Base-by-base conservation (phyloP, 2,329 filamentous ascomycete genomes). In the Aciculosporium take region DNA sequence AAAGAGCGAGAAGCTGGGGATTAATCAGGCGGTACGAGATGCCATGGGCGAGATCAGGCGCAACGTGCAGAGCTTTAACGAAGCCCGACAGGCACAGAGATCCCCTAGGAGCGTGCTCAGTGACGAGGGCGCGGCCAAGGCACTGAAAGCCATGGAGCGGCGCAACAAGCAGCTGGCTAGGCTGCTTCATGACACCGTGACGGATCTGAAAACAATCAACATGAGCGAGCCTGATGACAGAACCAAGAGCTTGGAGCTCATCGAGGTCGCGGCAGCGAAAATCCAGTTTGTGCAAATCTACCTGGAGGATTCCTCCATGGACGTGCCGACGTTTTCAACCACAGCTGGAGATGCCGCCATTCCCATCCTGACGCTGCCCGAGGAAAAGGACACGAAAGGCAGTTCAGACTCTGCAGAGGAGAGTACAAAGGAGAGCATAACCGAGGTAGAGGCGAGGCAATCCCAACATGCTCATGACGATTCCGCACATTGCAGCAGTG, bases 11-110 rank as follows among this genome's bases (percentile, higher is more conserved):
- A 81, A 77, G 53, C 76, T 87, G 46, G 83, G 83, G 6, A 81
- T 91, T 42, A 87, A 86, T 54, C 81, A 83, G 57, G 83, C 80
- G 0, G 76, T 91, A 6, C 74, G 84, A n/a, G 83, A 84, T 49
- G 84, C 84, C 15, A 73, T 91, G 54, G 80, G 79, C 7, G 85
- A 93, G 59, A 81, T 89, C 38, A 74, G 75, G 45, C 81, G 82
- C 52, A 87, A 86, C 49, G 75, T 88, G 49, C 74, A 81, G 52
- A 72, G 71, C 24, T 67, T 81, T 25, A 79, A 84, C 47, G 72
- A 75, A 43, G 65, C 68, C 2, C 64, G 69, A 25, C 66, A 62
- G 24, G 57, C 62, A 12, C 61, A 64, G 18, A 61, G 60, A 39
- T 56, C 60, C 6, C 54, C 58, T 9, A 59, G 56, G 33, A 56